A percentile compares a stretch with the other conserved stretches of the same genome.
phyloP scores from a whole-genome alignment of 2,329 filamentous ascomycete genomes.

The Xylariomycetidae sp. region DNA sequence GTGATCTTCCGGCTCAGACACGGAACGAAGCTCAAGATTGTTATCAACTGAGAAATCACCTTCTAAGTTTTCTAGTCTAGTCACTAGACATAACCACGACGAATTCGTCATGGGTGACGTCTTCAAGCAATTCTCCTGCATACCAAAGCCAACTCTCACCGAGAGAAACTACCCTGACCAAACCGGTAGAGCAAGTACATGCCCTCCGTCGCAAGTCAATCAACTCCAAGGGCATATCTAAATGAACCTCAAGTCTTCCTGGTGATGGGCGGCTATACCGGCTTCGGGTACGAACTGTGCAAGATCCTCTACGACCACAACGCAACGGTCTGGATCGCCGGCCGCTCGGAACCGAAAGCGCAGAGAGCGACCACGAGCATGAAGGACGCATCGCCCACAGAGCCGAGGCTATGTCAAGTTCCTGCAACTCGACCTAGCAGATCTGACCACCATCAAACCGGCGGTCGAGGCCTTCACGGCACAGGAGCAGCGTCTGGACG shows the following conservation, averaged over 20 bases:
- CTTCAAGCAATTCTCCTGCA: conserved; percentile 18
- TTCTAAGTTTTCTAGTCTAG: too few species aligned
- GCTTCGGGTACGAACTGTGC: conserved; percentile 43
- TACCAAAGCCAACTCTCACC: conserved; percentile 14
- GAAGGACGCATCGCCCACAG: conserved; percentile 1
- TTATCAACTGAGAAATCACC: too few species aligned
- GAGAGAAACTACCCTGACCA: conserved; percentile 22
- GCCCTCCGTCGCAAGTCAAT: too few species aligned
- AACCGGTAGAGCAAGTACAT: conserved; percentile 15
- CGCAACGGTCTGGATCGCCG: conserved; percentile 48
- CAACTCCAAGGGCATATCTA: too few species aligned
- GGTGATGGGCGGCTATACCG: conserved; percentile 37
- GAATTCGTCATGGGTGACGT: conserved; percentile 19
- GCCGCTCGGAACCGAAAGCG: conserved; percentile 30
- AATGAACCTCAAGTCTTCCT: conserved; percentile 39
- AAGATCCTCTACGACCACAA: conserved; percentile 46
- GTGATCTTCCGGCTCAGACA: too few species aligned
- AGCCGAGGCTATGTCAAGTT: conserved; percentile 3
- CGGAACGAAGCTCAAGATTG: too few species aligned
- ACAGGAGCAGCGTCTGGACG: conserved; percentile 7
- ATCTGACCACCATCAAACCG: conserved; percentile 1
- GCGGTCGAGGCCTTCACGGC: conserved; percentile 4
- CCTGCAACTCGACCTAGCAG: conserved; percentile 1
- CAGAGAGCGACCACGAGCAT: conserved; percentile 27
- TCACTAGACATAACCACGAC: too few species aligned